These are phyloP conservation scores for Pleurotus ostreatus DNA, from an alignment of 768 basidiomycete species.

Conservation along the genomic window DNA sequence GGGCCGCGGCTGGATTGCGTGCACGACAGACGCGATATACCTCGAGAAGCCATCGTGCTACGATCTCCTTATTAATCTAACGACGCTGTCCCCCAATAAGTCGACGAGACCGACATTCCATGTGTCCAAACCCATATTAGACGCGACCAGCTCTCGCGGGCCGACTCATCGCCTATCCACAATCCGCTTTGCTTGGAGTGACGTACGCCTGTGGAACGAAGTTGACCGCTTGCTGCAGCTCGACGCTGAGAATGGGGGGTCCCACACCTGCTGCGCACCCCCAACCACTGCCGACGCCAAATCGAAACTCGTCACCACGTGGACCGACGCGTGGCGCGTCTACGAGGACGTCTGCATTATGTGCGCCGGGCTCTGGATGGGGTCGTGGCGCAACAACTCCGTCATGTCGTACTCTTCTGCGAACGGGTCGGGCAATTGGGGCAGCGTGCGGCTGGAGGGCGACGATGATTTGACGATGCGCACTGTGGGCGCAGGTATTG, in stretches of 20 bases:
- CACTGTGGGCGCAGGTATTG: constrained; percentile 66
- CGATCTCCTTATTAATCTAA: constrained; percentile 78
- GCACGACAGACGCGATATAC: constrained; percentile 84
- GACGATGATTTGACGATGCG: constrained; percentile 58
- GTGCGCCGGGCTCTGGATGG: constrained; percentile 81
- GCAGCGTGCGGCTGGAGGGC: constrained; percentile 56
- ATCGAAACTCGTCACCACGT: constrained; percentile 41
- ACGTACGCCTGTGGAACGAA: constrained; percentile 78
- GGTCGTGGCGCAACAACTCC: constrained; percentile 55
- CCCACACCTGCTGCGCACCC: constrained; percentile 32
- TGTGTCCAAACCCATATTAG: constrained; percentile 41
- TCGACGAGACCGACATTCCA: constrained; percentile 65
- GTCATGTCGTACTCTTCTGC: constrained; percentile 44
- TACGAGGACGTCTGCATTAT: constrained; percentile 85
- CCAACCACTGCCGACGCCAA: constrained; percentile 24
- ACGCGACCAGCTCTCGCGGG: constrained; percentile 26
- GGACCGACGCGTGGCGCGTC: constrained; percentile 75
- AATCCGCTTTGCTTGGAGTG: constrained; percentile 80
- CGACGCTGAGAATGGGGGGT: constrained; percentile 30
- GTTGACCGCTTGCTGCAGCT: constrained; percentile 65
- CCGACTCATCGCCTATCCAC: constrained; percentile 55
- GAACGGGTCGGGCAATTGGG: constrained; percentile 50
- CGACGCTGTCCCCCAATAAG: constrained; percentile 58
- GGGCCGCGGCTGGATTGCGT: constrained; percentile 81
- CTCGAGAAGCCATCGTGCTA: constrained; percentile 77